Evolutionary conservation across 2,329 filamentous ascomycete genomes (phyloP).

Genomic region (Fusarium tjaetaba): DNA sequence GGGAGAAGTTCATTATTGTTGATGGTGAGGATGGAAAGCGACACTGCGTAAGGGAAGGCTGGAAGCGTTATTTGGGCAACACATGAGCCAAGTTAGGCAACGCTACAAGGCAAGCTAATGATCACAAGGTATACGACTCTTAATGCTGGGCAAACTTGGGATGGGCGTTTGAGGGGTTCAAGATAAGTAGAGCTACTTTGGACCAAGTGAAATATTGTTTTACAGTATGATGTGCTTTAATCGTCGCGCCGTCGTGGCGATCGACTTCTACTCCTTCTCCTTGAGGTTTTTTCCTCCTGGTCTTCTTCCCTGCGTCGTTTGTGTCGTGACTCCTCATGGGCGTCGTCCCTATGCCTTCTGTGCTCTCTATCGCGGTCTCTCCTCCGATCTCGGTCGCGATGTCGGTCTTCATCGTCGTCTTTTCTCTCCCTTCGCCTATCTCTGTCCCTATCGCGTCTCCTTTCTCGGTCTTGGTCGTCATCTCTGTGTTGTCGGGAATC

Average conservation of each 20-base stretch:
- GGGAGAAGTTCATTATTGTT: constrained; percentile 86
- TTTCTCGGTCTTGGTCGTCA: constrained; percentile 43
- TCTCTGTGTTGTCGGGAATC: constrained; percentile 46
- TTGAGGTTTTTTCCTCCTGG: constrained; percentile 35
- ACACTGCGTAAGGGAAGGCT: constrained; percentile 76
- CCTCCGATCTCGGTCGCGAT: constrained; percentile 40
- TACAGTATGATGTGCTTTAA: constrained; percentile 38
- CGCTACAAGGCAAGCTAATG: not conserved
- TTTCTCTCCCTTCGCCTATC: constrained; percentile 30
- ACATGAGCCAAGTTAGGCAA: constrained; percentile 38
- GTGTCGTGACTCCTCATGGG: constrained; percentile 40
- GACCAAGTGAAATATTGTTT: constrained; percentile 27
- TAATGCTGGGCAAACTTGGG: constrained; percentile 28
- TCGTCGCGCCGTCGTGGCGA: constrained; percentile 52
- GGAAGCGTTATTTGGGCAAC: constrained; percentile 78
- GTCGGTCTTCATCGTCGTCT: constrained; percentile 40
- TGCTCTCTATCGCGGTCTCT: constrained; percentile 39
- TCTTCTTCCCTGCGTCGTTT: constrained; percentile 45
- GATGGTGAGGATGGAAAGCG: constrained; percentile 74
- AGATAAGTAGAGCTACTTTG: constrained; percentile 18
- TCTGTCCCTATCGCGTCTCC: constrained; percentile 36
- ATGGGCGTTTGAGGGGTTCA: constrained; percentile 37
- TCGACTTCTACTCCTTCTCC: constrained; percentile 53
- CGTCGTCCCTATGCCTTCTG: constrained; percentile 45
- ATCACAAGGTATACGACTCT: constrained; percentile 14